phyloP scores from a whole-genome alignment of 225 moss, liverwort and hornwort species.

The Straminergon stramineum region DNA sequence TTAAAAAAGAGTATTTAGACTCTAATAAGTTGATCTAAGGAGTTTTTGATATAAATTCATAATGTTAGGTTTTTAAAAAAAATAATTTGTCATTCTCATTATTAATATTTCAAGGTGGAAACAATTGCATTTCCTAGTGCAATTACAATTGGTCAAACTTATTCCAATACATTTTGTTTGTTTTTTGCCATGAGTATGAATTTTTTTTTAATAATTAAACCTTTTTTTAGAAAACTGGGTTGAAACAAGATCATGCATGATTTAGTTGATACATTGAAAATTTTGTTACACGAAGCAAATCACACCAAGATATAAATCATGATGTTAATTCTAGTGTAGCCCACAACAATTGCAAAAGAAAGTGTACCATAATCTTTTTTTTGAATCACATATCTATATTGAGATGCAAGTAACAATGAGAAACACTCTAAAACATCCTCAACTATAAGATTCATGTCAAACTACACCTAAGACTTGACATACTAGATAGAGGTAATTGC shows the following conservation, averaged over 20 bases:
- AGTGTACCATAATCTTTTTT: neutral
- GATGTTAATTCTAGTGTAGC: neutral
- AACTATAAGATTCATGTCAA: too few relatives aligned
- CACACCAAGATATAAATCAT: neutral
- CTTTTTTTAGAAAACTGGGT: neutral
- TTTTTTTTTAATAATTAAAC: too few relatives aligned
- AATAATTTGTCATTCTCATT: too few relatives aligned
- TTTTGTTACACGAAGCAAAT: neutral
- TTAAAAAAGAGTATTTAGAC: neutral
- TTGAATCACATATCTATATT: neutral
- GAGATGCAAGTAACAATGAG: neutral
- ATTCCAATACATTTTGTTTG: neutral
- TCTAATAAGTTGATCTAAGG: neutral
- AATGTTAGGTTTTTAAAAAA: neutral
- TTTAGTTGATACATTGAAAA: neutral
- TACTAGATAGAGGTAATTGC: neutral
- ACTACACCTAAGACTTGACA: neutral
- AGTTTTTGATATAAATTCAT: neutral
- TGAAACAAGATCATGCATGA: neutral
- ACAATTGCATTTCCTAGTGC: neutral
- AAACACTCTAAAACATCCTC: neutral
- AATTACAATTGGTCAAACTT: neutral
- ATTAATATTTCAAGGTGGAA: neutral
- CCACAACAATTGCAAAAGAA: neutral
- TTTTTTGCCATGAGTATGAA: neutral